Conservation (phyloP, 2,329 filamentous ascomycete species). For the Zasmidium angulare region DNA sequence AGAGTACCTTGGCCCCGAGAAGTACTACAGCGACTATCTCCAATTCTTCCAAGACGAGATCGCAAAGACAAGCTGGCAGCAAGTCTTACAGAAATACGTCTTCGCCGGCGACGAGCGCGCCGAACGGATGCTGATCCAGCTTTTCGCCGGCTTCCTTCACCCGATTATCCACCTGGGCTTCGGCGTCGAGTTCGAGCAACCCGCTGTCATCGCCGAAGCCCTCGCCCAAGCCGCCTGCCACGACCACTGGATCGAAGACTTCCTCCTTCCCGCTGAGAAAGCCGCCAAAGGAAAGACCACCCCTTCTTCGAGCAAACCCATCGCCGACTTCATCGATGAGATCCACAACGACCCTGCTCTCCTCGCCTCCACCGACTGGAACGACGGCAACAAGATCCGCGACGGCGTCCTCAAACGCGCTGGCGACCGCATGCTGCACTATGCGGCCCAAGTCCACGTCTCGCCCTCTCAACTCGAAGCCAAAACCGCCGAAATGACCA, state of each 20-base stretch:
- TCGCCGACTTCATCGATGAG: constrained; percentile 63
- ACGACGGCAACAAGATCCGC: constrained; percentile 63
- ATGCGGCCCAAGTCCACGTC: constrained; percentile 56
- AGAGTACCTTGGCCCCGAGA: constrained; percentile 61
- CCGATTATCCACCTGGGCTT: constrained; percentile 81
- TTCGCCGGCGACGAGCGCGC: constrained; percentile 66
- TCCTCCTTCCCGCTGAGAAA: constrained; percentile 57
- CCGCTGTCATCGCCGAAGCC: constrained; percentile 75
- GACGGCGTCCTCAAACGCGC: constrained; percentile 68
- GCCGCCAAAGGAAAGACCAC: constrained; percentile 37
- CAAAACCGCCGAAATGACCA: constrained; percentile 68
- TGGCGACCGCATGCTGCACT: constrained; percentile 60
- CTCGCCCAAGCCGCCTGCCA: constrained; percentile 77
- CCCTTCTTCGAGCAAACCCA: constrained; percentile 37
- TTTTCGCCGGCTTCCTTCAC: constrained; percentile 72
- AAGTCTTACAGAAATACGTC: constrained; percentile 64
- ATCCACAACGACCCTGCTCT: constrained; percentile 60
- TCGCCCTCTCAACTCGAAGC: constrained; percentile 56
- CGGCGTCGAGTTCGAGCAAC: constrained; percentile 78
- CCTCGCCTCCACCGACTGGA: constrained; percentile 50
- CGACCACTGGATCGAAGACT: constrained; percentile 53
- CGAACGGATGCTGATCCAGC: constrained; percentile 66
- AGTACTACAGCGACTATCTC: constrained; percentile 71
- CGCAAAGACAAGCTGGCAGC: constrained; percentile 60
- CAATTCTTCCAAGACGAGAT: constrained; percentile 76